Conservation (phyloP, 345 rosid genomes). For the Clausena lansium region DNA sequence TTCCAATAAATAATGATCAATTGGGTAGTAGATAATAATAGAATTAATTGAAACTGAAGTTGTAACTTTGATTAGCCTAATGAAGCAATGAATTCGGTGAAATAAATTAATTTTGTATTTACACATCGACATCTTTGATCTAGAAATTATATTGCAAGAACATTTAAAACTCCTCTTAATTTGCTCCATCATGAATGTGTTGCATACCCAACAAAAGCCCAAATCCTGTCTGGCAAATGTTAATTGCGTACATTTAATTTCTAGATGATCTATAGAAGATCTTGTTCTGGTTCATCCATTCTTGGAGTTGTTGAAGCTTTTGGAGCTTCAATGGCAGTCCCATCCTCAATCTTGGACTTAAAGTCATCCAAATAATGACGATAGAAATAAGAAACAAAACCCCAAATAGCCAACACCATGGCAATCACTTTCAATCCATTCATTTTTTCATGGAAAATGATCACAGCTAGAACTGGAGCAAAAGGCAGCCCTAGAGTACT, state of each 20-base stretch:
- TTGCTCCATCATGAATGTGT: neutral
- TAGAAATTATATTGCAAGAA: too few relatives aligned
- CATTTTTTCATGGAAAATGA: slow-evolving; percentile 39
- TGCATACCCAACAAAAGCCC: neutral
- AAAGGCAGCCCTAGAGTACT: slow-evolving; percentile 34
- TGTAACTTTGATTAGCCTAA: too few relatives aligned
- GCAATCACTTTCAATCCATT: slow-evolving; percentile 38
- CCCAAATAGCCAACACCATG: slow-evolving; percentile 42
- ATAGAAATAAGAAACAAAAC: slow-evolving; percentile 34
- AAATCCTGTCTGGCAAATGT: neutral
- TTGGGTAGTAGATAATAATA: too few relatives aligned
- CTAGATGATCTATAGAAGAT: neutral
- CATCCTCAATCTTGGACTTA: neutral
- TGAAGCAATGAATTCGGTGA: too few relatives aligned
- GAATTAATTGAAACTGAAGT: too few relatives aligned
- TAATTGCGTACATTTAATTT: too few relatives aligned
- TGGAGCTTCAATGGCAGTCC: neutral
- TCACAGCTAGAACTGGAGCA: slow-evolving; percentile 36
- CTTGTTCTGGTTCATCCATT: neutral
- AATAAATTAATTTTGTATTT: too few relatives aligned
- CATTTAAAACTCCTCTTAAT: neutral
- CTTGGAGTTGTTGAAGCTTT: neutral
- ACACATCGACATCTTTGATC: too few relatives aligned
- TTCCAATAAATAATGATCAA: too few relatives aligned
- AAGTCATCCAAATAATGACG: slow-evolving; percentile 35